These are phyloP conservation scores for Thelephora ganbajun DNA, from an alignment of 768 basidiomycete genomes.

Conservation along the genomic window DNA sequence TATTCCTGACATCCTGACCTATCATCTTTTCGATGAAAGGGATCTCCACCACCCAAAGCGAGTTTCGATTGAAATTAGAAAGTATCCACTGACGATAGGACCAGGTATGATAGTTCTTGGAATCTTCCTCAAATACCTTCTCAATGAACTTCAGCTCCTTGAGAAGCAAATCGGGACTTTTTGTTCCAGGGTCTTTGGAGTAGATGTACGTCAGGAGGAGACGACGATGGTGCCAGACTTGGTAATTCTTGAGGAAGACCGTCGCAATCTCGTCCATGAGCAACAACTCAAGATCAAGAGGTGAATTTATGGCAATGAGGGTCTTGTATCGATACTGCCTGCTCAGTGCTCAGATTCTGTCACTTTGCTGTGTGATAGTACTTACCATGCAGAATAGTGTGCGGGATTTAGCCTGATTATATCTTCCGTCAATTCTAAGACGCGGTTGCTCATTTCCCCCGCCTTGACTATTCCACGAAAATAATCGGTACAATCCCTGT, in stretches of 20 bases:
- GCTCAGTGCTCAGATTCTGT: not conserved
- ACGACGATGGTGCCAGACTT: slow-evolving; percentile 93
- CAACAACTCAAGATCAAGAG: slow-evolving; percentile 63
- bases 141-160: slow-evolving; percentile 77
- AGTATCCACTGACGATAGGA: slow-evolving; percentile 93
- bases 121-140: slow-evolving; percentile 53
- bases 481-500: slow-evolving; percentile 87
- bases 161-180: slow-evolving; percentile 7
- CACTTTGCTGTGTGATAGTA: slow-evolving; percentile 2
- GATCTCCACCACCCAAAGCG: slow-evolving; percentile 66
- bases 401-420: slow-evolving; percentile 90
- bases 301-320: slow-evolving; percentile 47
- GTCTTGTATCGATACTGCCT: slow-evolving; percentile 97
- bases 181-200: slow-evolving; percentile 18
- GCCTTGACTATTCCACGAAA: slow-evolving; percentile 73
- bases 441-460: slow-evolving; percentile 69
- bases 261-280: slow-evolving; percentile 84
- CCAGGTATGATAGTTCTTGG: slow-evolving; percentile 99
- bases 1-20: slow-evolving; percentile 75
- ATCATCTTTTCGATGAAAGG: slow-evolving; percentile 61
- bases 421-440: slow-evolving; percentile 74
- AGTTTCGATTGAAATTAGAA: slow-evolving; percentile 63
- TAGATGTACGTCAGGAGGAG: slow-evolving; percentile 50
- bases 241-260: slow-evolving; percentile 84
- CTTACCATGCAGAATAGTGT: slow-evolving; percentile 93